Evolutionary conservation across 2,329 filamentous ascomycete species (phyloP), one percentile per base, ranked within the genome.

Genomic region (Colletotrichum orbiculare): DNA sequence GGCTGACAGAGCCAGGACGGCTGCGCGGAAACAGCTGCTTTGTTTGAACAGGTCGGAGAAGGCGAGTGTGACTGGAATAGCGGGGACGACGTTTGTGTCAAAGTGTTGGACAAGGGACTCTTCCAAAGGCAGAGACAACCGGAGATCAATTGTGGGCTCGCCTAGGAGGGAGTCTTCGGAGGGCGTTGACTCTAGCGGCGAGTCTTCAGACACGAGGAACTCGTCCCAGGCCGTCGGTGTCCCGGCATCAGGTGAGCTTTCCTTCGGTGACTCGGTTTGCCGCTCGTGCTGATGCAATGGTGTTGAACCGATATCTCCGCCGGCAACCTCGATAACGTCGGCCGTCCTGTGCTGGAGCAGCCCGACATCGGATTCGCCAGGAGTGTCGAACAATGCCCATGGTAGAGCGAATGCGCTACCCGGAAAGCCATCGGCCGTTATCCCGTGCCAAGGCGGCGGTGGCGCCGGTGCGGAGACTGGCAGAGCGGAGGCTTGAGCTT

Each of bases 31-130:
- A 39, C 49, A 60, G 45, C 43, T 54, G 38, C 61, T 64, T 39
- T 49, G 39, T 7, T 52, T 37, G 34, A 60, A 64, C 9, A 64
- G 15, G 3, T 15, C 50, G 4, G 61, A 59, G 13, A 64, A 64
- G 6, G 56, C 57, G 7, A 64, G 42, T 2, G 34, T 34, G 3
- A 64, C 61, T 5, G 61, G 61, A 6, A 64, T 60, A 1, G 45
- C 17, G 5, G 49, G 61, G 11, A 60, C 37, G 1, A 64, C 56
- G 2, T 60, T 64, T 6, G 38, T 54, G 11, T 64, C 56, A 4
- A 64, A 64, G 39, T 64, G 61, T 3, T 60, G 56, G 11, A 64
- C 46, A 9, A 64, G 42, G 2, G 50, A 47, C 11, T 64, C 56
- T 17, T 60, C 61, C 8, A 60, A 25, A 8, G 56, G 56, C 8